phyloP scores from a whole-genome alignment of 331 rosid genomes.

The Ulmus americana region DNA sequence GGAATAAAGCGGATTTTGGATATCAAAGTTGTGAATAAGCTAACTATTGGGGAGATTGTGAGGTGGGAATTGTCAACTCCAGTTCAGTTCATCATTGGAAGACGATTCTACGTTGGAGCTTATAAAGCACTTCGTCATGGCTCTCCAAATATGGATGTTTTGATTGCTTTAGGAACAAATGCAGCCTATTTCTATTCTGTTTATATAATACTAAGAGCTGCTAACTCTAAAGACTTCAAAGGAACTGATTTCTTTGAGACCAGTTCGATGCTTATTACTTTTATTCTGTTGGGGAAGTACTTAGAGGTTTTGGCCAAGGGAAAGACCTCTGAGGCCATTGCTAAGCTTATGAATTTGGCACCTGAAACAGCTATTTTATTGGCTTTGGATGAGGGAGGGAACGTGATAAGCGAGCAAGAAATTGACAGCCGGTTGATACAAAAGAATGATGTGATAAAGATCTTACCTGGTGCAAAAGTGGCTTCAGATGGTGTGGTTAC shows the following conservation, averaged over 20 bases:
- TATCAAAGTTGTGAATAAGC: constrained; percentile 46
- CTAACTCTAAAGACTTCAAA: constrained; percentile 36
- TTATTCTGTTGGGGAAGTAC: constrained; percentile 73
- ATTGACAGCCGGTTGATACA: constrained; percentile 61
- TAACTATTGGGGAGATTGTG: constrained; percentile 47
- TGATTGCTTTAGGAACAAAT: constrained; percentile 75
- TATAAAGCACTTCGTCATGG: constrained; percentile 61
- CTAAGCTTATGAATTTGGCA: constrained; percentile 66
- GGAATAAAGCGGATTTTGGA: constrained; percentile 45
- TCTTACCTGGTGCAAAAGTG: constrained; percentile 65
- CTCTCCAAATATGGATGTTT: constrained; percentile 74
- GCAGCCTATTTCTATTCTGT: constrained; percentile 79
- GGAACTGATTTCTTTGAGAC: constrained; percentile 83
- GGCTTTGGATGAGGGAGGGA: constrained; percentile 40
- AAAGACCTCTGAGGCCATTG: constrained; percentile 70
- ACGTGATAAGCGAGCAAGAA: constrained; percentile 40
- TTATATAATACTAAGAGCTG: constrained; percentile 51
- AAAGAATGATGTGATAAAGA: constrained; percentile 60
- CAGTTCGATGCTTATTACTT: constrained; percentile 66
- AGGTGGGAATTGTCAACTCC: constrained; percentile 64
- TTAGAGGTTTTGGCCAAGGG: constrained; percentile 79
- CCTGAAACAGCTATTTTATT: constrained; percentile 60
- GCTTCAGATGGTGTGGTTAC: constrained; percentile 70
- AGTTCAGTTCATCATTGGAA: constrained; percentile 64
- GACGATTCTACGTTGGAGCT: constrained; percentile 60